A percentile compares a stretch with the other conserved stretches of the same genome.
These are phyloP conservation scores for Chenopodium quinoa DNA, from an alignment of 148 eudicot species.

Conservation along the genomic window DNA sequence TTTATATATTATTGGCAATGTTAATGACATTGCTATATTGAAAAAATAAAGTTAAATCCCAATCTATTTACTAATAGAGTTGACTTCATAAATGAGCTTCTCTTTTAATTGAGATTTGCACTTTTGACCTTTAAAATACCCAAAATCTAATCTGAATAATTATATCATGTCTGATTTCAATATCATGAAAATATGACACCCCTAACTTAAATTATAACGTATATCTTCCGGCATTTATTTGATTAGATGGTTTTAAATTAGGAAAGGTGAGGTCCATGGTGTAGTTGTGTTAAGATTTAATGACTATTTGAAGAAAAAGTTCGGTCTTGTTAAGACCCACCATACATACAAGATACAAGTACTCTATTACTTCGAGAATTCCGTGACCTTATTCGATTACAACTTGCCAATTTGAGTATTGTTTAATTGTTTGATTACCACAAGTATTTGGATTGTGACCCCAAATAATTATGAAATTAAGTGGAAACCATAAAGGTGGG, in stretches of 20 bases:
- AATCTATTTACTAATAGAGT: too few species aligned
- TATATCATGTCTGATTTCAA: background rate
- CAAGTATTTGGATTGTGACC: background rate
- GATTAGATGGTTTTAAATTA: slow-evolving; percentile 2
- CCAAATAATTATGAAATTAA: background rate
- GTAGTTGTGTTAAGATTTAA: slow-evolving; percentile 8
- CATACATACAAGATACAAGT: background rate
- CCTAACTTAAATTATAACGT: slow-evolving; percentile 1
- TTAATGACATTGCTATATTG: too few species aligned
- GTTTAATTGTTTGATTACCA: background rate
- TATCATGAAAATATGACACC: slow-evolving; percentile 6
- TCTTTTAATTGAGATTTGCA: too few species aligned
- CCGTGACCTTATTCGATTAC: background rate
- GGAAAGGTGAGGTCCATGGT: background rate
- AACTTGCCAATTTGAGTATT: slow-evolving; percentile 14
- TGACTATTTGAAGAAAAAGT: background rate
- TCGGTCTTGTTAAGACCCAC: background rate
- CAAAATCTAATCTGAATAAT: too few species aligned
- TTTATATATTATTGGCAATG: too few species aligned
- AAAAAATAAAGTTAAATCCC: too few species aligned
- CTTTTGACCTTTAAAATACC: too few species aligned
- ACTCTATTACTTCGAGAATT: background rate
- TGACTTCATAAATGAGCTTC: too few species aligned
- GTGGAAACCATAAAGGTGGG: background rate
- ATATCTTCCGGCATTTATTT: slow-evolving; percentile 10